Evolutionary conservation across 441 rosid species (phyloP), one percentile per base, ranked within the genome.

Genomic region (Arabidopsis lyrata): DNA sequence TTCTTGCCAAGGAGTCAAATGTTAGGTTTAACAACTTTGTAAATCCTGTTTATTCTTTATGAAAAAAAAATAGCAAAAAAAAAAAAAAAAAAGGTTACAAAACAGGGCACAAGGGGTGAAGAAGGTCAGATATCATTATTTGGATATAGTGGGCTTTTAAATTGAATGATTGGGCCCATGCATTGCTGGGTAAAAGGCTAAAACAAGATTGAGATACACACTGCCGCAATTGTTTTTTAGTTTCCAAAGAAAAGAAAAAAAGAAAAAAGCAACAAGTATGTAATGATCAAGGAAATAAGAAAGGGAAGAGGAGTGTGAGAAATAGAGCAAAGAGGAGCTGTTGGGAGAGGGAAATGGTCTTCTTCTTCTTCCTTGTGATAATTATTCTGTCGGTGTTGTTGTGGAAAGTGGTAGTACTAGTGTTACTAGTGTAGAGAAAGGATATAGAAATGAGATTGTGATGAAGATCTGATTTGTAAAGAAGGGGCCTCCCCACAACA

Each of bases 401-500:
- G 36, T 35, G 41, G 39, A 12, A 38, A 70, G 36, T 5, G 11
- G 48, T 8, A 4, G 29, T 10, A 38, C 39, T 34, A 35, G 87
- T 66, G 73, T 83, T 10, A 38, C 39, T 34, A 35, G 87, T 66
- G 73, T 83, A 88, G 54, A 93, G 84, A 77, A 90, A 86, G 16
- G 96, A 88, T 82, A 93, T 75, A 12, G 97, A 86, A 66, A 90
- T 80, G 41, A 38, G 20, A 31, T 84, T 80, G n/a, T 79, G 76
- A 32, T 67, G 61, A 53, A 70, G 85, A 54, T 76, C 81, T 31
- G 76, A 80, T 68, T 80, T 81, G 65, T 74, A 81, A 8, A 88
- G 78, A 29, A 91, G 79, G 8, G 95, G 86, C 82, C 87, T 86
- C 63, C 98, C 97, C 1, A 91, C 77, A 39, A 86, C 96, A 50